phyloP scores from a whole-genome alignment of 2,329 filamentous ascomycete genomes.

The Didymellaceae sp. region DNA sequence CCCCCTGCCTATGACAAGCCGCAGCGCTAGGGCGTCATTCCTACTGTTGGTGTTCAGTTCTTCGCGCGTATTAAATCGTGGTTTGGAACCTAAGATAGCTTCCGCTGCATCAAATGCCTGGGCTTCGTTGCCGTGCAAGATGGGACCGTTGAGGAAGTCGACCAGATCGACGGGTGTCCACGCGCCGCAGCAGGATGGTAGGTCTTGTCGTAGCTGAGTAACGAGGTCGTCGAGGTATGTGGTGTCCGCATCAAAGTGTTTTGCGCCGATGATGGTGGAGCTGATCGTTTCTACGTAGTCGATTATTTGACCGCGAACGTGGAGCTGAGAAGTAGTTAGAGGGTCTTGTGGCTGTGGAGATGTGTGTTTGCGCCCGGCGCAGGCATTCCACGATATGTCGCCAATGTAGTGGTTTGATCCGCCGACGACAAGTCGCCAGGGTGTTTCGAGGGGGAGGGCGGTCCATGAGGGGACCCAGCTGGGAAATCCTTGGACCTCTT shows the following conservation, averaged over 20 bases:
- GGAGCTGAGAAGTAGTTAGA: background rate
- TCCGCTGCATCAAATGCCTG: background rate
- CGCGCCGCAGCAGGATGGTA: constrained; percentile 1
- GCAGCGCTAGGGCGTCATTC: background rate
- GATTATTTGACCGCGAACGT: constrained; percentile 21
- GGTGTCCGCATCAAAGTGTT: constrained; percentile 10
- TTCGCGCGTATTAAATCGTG: too few species aligned
- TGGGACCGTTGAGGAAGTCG: constrained; percentile 16
- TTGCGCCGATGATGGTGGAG: constrained; percentile 1
- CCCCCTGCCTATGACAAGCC: constrained; percentile 18
- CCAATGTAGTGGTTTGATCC: background rate
- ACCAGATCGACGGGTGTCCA: constrained; percentile 21
- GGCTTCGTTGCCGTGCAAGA: constrained; percentile 10
- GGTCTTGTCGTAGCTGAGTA: constrained; percentile 6
- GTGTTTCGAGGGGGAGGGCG: constrained; percentile 15
- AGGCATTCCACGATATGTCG: constrained; percentile 20
- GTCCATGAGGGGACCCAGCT: constrained; percentile 47
- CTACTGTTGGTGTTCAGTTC: background rate
- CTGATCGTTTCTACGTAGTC: constrained; percentile 18
- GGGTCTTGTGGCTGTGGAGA: background rate
- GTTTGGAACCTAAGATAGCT: background rate
- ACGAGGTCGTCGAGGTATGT: constrained; percentile 11
- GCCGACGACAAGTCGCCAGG: constrained; percentile 19
- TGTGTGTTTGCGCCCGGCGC: constrained; percentile 13
- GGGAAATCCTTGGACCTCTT: constrained; percentile 34